Evolutionary conservation across 352 stramenopile genomes (phyloP).

Genomic region (Thraustotheca clavata): DNA sequence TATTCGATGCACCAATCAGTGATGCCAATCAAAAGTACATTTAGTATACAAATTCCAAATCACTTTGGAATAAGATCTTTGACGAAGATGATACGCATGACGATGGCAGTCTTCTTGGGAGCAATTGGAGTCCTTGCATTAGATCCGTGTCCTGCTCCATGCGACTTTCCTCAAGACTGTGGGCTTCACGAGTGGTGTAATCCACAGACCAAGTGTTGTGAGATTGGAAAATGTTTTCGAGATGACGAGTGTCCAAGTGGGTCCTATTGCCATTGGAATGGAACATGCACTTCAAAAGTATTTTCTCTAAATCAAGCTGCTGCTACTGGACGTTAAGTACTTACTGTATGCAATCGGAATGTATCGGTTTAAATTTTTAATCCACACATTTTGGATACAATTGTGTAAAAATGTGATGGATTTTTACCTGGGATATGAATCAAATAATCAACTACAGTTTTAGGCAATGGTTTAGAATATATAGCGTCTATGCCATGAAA

Average conservation of each 20-base stretch:
- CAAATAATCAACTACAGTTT: no score
- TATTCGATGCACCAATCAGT: not conserved
- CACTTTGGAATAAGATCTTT: not conserved
- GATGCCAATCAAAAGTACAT: not conserved
- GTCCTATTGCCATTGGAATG: not conserved
- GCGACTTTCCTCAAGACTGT: conserved; percentile 6
- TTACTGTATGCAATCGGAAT: not conserved
- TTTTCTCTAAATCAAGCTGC: not conserved
- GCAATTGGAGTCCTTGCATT: not conserved
- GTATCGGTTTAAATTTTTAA: not conserved
- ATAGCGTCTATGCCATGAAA: no score
- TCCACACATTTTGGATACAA: not conserved
- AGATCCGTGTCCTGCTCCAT: not conserved
- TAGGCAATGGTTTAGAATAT: no score
- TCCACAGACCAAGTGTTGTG: conserved; percentile 5
- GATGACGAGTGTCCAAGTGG: not conserved
- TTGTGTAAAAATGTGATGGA: not conserved
- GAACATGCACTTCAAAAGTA: not conserved
- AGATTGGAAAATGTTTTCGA: not conserved
- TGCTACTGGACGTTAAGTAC: not conserved
- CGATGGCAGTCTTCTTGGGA: not conserved
- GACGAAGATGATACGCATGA: not conserved
- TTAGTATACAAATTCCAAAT: not conserved
- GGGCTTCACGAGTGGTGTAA: conserved; percentile 1
- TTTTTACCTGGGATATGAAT: not conserved